phyloP scores from a whole-genome alignment of 2,329 filamentous ascomycete genomes.

The Calonectria hongkongensis region DNA sequence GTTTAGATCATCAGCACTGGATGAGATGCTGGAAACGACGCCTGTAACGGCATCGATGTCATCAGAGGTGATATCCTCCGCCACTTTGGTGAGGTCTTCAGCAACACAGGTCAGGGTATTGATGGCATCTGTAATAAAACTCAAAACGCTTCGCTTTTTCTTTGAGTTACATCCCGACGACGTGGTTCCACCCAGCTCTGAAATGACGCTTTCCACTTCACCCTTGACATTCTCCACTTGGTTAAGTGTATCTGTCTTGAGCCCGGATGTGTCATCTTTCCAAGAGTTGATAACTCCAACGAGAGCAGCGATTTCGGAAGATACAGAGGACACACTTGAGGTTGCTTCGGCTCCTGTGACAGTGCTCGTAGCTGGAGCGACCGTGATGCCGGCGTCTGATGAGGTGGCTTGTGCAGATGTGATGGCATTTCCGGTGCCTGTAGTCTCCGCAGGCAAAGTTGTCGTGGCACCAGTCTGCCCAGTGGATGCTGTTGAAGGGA shows the following conservation, averaged over 20 bases:
- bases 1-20: conserved; percentile 41
- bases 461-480: not conserved
- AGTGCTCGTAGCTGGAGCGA: conserved; percentile 40
- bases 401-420: conserved; percentile 5
- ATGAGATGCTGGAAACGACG: conserved; percentile 24
- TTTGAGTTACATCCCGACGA: conserved; percentile 39
- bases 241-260: conserved; percentile 45
- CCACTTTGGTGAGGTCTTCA: conserved; percentile 38
- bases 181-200: conserved; percentile 37
- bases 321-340: conserved; percentile 43
- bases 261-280: conserved; percentile 37
- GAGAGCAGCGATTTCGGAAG: conserved; percentile 40
- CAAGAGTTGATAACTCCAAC: conserved; percentile 46
- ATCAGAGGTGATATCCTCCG: conserved; percentile 30
- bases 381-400: conserved; percentile 33
- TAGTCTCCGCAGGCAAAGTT: not conserved
- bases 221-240: conserved; percentile 40
- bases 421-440: conserved; percentile 16
- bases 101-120: conserved; percentile 45
- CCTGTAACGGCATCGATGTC: conserved; percentile 42
- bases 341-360: conserved; percentile 42
- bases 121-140: conserved; percentile 39
- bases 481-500: not conserved
- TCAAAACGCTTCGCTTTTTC: conserved; percentile 43
- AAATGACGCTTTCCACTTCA: conserved; percentile 37